phyloP scores from a whole-genome alignment of 2,329 filamentous ascomycete species.

The Claviceps sp. region DNA sequence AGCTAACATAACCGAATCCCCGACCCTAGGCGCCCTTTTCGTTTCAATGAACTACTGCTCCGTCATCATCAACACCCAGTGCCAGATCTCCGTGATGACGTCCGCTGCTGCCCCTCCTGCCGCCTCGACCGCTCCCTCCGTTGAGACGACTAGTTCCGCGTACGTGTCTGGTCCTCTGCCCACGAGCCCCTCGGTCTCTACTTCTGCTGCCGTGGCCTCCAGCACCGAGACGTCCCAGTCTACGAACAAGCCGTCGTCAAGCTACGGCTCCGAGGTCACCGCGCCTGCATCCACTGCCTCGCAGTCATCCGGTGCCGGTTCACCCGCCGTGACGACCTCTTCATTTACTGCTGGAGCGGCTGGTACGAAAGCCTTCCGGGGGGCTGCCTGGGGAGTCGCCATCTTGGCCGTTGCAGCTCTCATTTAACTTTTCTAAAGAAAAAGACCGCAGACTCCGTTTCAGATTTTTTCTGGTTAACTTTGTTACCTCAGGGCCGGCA shows the following conservation, averaged over 20 bases:
- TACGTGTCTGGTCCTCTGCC: constrained; percentile 1
- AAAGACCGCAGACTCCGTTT: not conserved
- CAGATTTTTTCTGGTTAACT: too few relatives aligned
- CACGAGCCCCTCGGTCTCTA: not conserved
- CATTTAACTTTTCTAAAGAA: constrained; percentile 10
- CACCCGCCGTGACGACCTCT: constrained; percentile 15
- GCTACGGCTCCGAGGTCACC: constrained; percentile 7
- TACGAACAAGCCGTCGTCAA: constrained; percentile 1
- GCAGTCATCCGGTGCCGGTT: constrained; percentile 2
- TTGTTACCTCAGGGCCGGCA: not conserved
- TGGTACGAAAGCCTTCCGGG: constrained; percentile 10
- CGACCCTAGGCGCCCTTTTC: constrained; percentile 16
- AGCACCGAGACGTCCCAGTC: constrained; percentile 2
- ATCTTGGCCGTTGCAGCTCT: constrained; percentile 15
- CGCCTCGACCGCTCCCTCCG: constrained; percentile 9
- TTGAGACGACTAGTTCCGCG: constrained; percentile 3
- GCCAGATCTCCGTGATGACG: constrained; percentile 17
- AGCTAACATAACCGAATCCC: not conserved
- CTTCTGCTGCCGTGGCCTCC: constrained; percentile 6
- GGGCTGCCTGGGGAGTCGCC: constrained; percentile 14
- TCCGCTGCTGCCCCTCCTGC: constrained; percentile 10
- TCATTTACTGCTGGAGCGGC: constrained; percentile 19
- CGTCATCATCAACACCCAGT: constrained; percentile 21
- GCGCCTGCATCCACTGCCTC: not conserved
- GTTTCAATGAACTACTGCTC: constrained; percentile 25